Base-by-base conservation (phyloP, 75 land plant species). In the Adiantum capillusveneris region DNA sequence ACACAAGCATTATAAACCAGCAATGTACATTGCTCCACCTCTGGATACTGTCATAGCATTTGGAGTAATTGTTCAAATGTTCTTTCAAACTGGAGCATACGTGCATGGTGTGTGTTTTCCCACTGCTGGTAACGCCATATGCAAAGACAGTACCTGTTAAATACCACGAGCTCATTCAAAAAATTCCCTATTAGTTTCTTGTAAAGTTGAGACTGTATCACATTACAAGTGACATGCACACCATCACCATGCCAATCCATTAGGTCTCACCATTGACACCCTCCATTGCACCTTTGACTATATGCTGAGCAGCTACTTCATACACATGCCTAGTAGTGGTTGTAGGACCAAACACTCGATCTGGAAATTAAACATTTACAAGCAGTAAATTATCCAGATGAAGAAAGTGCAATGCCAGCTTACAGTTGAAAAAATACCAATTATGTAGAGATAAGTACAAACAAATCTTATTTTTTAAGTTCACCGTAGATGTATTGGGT, bases 281-380 rank as follows among this genome's bases (percentile, higher is more conserved):
- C 66, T 87, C 80, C 92, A 87, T 87, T 9, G 88, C 80, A 58
- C 92, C 85, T 63, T 73, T 65, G 6, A 87, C 75, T 51, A 81
- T 85, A 53, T 84, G 82, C 53, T 76, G 82, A 22, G 92, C 88
- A 58, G 88, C 88, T 53, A 79, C 48, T 68, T 87, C 92, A 67
- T 87, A 87, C 19, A 87, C 88, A 67, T 79, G 79, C 7, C 76
- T 65, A 11, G 92, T 87, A 16, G 88, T 87, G 12, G 92, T 87
- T 53, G 92, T 81, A 18, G 92, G 92, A 28, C 92, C 92, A 76
- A 87, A 87, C 25, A 87, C 92, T 56, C 73, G 77, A 76, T 87
- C 88, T 87, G 68, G 16, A 78, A 39, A 64, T 34, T 3, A 34
- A 34, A 9, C 7, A 9, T 34, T 34, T 34, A 34, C n/a, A n/a